Percentiles rank a stretch among this genome's conserved stretches.
phyloP scores from a whole-genome alignment of 2,329 filamentous ascomycete species.

The Annulohypoxylon truncatum region DNA sequence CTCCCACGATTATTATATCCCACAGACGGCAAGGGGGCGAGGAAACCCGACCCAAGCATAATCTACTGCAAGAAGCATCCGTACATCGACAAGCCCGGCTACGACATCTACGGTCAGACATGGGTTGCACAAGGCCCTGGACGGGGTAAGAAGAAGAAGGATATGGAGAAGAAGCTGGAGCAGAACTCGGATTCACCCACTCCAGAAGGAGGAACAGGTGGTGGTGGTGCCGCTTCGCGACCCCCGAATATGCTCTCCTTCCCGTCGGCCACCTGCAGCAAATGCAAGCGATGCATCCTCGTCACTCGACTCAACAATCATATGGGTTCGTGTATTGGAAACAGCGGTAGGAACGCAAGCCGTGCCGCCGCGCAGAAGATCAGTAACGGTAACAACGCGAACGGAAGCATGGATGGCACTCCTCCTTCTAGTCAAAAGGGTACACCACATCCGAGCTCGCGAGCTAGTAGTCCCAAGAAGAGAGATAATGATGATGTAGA shows the following conservation, averaged over 20 bases:
- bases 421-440: conserved; percentile 72
- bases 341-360: conserved; percentile 72
- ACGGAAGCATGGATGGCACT: conserved; percentile 64
- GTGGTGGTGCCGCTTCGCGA: conserved; percentile 52
- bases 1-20: conserved; percentile 79
- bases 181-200: conserved; percentile 52
- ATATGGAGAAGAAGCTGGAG: conserved; percentile 70
- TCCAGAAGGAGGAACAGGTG: conserved; percentile 58
- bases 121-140: conserved; percentile 78
- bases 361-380: conserved; percentile 72
- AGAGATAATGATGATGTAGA: conserved; percentile 66
- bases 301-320: conserved; percentile 75
- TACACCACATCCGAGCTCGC: conserved; percentile 67
- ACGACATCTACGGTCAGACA: conserved; percentile 85
- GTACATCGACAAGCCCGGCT: conserved; percentile 79
- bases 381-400: conserved; percentile 63
- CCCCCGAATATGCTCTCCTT: conserved; percentile 72
- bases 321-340: conserved; percentile 75
- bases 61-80: conserved; percentile 84
- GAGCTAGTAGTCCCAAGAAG: conserved; percentile 67
- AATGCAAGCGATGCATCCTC: conserved; percentile 74
- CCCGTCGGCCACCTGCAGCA: conserved; percentile 74
- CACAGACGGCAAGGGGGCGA: conserved; percentile 74
- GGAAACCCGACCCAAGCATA: conserved; percentile 72
- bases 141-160: conserved; percentile 83